phyloP scores from a whole-genome alignment of 495 filamentous ascomycete species.

The Penicillium samsonianum region DNA sequence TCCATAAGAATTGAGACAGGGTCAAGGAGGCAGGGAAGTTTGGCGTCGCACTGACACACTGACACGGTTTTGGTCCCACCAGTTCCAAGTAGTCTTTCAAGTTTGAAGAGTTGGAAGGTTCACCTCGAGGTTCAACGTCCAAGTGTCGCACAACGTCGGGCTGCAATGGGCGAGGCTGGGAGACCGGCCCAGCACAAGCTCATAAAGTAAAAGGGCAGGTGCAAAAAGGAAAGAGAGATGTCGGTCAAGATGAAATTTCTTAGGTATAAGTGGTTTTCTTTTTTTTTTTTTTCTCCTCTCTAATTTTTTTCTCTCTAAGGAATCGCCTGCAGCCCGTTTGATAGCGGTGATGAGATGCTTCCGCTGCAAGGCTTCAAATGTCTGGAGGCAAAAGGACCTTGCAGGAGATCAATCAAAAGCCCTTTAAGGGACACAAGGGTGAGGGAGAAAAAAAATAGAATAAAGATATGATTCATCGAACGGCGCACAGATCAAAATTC shows the following conservation, averaged over 20 bases:
- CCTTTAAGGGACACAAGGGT: constrained; percentile 12
- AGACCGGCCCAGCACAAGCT: constrained; percentile 23
- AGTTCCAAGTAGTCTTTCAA: not conserved
- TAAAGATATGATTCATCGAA: constrained; percentile 30
- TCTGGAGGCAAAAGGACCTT: constrained; percentile 32
- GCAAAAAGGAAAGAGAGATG: constrained; percentile 17
- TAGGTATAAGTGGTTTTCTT: constrained; percentile 4
- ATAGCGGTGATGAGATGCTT: constrained; percentile 22
- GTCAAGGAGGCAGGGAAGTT: constrained; percentile 10
- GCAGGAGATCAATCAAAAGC: constrained; percentile 29
- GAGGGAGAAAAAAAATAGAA: constrained; percentile 7
- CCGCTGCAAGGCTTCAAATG: constrained; percentile 33
- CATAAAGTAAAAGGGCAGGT: constrained; percentile 24
- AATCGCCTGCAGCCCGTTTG: constrained; percentile 17
- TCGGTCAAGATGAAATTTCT: constrained; percentile 22
- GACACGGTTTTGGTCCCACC: not conserved
- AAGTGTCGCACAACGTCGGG: constrained; percentile 35
- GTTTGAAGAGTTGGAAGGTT: not conserved
- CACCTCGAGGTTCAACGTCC: constrained; percentile 16
- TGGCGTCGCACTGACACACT: not conserved
- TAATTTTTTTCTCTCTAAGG: constrained; percentile 6
- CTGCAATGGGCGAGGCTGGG: constrained; percentile 37
- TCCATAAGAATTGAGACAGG: constrained; percentile 42
- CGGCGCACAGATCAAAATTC: constrained; percentile 31
- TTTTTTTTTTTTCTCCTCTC: constrained; percentile 2